Base-by-base conservation (phyloP, 345 rosid species). In the Zanthoxylum bungeanum region DNA sequence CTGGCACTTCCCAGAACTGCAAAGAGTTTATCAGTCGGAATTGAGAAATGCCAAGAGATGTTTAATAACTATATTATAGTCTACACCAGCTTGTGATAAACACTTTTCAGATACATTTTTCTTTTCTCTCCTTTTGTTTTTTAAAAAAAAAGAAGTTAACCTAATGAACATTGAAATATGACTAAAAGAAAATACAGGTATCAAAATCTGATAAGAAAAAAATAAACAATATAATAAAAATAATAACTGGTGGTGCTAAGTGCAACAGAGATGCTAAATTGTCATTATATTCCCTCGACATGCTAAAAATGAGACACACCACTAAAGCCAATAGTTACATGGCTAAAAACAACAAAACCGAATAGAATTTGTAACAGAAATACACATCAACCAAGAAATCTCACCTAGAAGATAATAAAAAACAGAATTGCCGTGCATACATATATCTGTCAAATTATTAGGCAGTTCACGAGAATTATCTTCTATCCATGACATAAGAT, bases 1-100 rank as follows among this genome's bases (percentile, higher is more conserved):
- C 79, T 93, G 98, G 76, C 98, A 93, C 85, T 82, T 89, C 40
- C 97, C 97, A 30, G 98, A 93, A 82, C 97, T 93, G 86, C 83
- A 79, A 27, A 68, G 39, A 59, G 16, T 39, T 60, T 5, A 75
- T 68, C 56, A 63, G 16, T 55, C 14, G 55, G 50, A 59, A 66
- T 33, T 71, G 53, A 58, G 55, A 49, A 65, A 51, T 66, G 33
- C 51, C 40, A 24, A 30, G 21, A 56, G 42, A 36, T 10, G 61
- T 30, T 68, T 9, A 33, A 24, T 31, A 27, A 64, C 39, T 1
- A 30, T 9, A 9, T 24, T 36, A 24, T 37, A 21, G 19, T 22
- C 25, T 30, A 21, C 28, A 14, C 56, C 49, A 25, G 51, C 17
- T 17, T 37, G 40, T 61, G 31, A 39, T 28, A 52, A 44, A 42